Base-by-base conservation (phyloP, 2,329 filamentous ascomycete species). In the Cadophora malorum region DNA sequence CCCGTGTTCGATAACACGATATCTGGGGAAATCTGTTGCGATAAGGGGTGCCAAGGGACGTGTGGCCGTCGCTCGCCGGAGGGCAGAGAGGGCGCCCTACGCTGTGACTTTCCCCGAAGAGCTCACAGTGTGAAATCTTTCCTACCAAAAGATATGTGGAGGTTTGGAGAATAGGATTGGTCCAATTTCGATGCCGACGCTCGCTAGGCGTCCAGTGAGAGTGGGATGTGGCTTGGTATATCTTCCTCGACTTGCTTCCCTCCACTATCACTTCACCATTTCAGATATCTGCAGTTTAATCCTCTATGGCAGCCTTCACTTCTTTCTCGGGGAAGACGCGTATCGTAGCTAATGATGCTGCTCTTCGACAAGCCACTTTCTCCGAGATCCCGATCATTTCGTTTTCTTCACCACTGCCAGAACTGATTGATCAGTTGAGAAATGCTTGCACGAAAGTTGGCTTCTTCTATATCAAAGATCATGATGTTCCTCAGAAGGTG, bases 11-110 rank as follows among this genome's bases (percentile, higher is more conserved):
- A 69, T 69, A 70, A 70, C 66, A 35, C 28, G 47, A 50, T 38
- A 10, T 23, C 31, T 66, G 68, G 66, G 66, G 68, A 70, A 65
- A 64, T 58, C 58, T 23, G 64, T 31, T 23, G 64, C 63, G 69
- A 72, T 72, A 74, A 72, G 71, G 41, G 19, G 21, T 41, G 49
- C 45, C 31, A 55, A 61, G 50, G 5, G 12, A 21, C 9, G 25
- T n/a, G 25, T 41, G 63, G 69, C 68, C 69, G 69, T 62, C 69
- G 68, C 68, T 69, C 64, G 69, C 70, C 72, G 69, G 16, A 67
- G 72, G 69, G 69, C 21, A 66, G 16, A 64, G 53, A 49, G 12
- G 35, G 35, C 35, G 35, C n/a, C 52, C 64, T 45, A 19, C 41
- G 41, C 41, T 45, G 14, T 19, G 12, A 64, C 64, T 56, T 47